Evolutionary conservation across 192 early-diverging fungal genomes (phyloP), one percentile per base, ranked within the genome.

Genomic region (Linnemannia hyalina): DNA sequence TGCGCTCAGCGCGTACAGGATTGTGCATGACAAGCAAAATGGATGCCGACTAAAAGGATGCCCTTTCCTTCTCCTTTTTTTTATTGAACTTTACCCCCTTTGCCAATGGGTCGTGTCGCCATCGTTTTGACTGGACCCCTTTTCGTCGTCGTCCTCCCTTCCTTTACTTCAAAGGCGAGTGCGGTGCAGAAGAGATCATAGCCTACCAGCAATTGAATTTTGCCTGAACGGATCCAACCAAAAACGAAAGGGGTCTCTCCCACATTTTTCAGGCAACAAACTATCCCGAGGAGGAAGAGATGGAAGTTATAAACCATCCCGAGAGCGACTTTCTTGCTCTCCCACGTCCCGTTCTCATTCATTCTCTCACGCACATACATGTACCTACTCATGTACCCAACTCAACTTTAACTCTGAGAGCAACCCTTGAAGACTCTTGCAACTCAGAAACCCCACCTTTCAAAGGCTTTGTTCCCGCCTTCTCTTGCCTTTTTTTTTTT

Each of bases 1-100:
- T 73, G 78, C 78, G 78, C 78, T 80, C 78, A 68, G 20, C 78
- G 54, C 78, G 78, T 80, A 80, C 72, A 80, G 29, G 55, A 73
- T 44, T 47, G 63, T 74, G 78, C 78, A 80, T 80, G 78, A 80
- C 73, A 74, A 73, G 78, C 60, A 65, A 32, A 32, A 65, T 35
- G 26, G 60, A 65, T 65, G 29, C 26, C 60, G 13, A 32, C 8
- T 15, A 10, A 26, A 11, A 65, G 11, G 29, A 65, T 11, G 29
- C 13, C 60, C 13, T 65, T 13, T 11, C 60, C 26, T 3, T 65
- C 57, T 22, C 54, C 57, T 47, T 40, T 41, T 76, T 76, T 36
- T 57, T 54, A 5, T 57, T n/a, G 23, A n/a, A n/a, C 60, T 26
- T 26, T 29, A 9, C 26, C 26, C 26, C 26, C 60, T 65, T 52